These are phyloP conservation scores for Metschnikowia arizonensis DNA, from an alignment of 805 yeast species.

Conservation along the genomic window DNA sequence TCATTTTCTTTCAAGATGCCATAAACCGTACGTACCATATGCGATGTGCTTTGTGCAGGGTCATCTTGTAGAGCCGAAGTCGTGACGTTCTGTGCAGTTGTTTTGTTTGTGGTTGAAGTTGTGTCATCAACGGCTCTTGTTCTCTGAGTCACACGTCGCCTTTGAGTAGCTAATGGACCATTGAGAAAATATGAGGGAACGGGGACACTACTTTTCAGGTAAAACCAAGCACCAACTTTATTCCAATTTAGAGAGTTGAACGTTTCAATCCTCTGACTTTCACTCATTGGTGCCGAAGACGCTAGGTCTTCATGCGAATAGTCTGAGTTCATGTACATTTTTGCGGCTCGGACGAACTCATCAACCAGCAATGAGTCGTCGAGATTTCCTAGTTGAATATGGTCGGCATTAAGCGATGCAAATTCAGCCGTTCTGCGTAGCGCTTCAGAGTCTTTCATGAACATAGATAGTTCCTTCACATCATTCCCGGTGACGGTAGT, in stretches of 20 bases:
- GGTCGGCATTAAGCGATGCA: slow-evolving; percentile 61
- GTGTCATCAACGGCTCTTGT: slow-evolving; percentile 41
- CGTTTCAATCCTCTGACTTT: slow-evolving; percentile 7
- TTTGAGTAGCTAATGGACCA: slow-evolving; percentile 67
- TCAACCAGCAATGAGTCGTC: slow-evolving; percentile 47
- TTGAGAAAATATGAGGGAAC: slow-evolving; percentile 56
- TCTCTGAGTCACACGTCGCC: slow-evolving; percentile 37
- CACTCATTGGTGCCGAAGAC: slow-evolving; percentile 5
- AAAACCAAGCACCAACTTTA: slow-evolving; percentile 50
- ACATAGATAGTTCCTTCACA: slow-evolving; percentile 33
- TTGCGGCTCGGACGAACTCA: slow-evolving; percentile 42
- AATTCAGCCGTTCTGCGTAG: slow-evolving; percentile 56
- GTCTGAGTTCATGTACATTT: slow-evolving; percentile 27
- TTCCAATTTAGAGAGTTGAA: slow-evolving; percentile 57
- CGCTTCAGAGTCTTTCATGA: slow-evolving; percentile 57
- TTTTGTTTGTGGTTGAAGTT: slow-evolving; percentile 23
- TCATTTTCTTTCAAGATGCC: slow-evolving; percentile 28
- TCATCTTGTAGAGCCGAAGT: slow-evolving; percentile 48
- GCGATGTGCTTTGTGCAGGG: slow-evolving; percentile 60
- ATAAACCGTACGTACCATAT: slow-evolving; percentile 55
- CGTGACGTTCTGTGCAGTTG: slow-evolving; percentile 49
- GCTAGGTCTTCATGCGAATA: slow-evolving; percentile 4
- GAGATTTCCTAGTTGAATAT: slow-evolving; percentile 54
- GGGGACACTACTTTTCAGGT: slow-evolving; percentile 44
- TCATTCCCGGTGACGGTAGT: slow-evolving; percentile 35